A percentile compares a stretch with the other conserved stretches of the same genome.
Conservation (phyloP, 83 land plant genomes). For the Thuja plicata region DNA sequence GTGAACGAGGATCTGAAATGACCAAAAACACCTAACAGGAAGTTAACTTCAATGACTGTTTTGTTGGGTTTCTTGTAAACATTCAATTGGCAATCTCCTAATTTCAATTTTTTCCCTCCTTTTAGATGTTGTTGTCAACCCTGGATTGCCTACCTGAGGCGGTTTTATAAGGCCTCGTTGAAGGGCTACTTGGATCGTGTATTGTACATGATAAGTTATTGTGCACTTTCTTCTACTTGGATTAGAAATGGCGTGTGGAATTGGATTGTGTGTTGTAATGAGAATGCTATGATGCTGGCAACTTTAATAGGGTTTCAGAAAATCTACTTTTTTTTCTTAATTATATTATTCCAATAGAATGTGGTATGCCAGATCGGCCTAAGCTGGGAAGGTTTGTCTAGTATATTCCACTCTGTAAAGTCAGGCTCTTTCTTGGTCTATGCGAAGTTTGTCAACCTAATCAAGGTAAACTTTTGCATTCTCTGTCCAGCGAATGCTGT, state of each 20-base stretch:
- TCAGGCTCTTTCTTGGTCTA: not conserved
- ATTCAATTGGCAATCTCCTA: not conserved
- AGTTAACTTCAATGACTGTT: not conserved
- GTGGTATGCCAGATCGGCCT: not conserved
- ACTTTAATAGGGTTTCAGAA: not conserved
- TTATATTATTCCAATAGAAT: not conserved
- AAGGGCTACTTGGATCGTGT: not conserved
- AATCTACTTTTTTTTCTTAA: not conserved
- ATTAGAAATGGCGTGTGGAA: not conserved
- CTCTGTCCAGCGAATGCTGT: not conserved
- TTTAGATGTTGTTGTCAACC: not conserved
- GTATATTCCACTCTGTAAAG: not conserved
- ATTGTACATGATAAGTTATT: not conserved
- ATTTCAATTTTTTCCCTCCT: not conserved
- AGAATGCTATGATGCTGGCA: not conserved
- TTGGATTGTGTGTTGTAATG: slow-evolving; percentile 8
- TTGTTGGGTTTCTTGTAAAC: not conserved
- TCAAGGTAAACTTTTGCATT: not conserved
- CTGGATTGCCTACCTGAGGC: not conserved
- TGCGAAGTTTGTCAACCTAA: not conserved
- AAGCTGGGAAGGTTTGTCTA: slow-evolving; percentile 4
- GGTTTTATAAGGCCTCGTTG: not conserved
- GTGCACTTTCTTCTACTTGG: not conserved
- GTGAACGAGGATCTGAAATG: not conserved
- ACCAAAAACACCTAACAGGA: not conserved